phyloP scores from a whole-genome alignment of 2,329 filamentous ascomycete genomes.

The Claviceps capensis region DNA sequence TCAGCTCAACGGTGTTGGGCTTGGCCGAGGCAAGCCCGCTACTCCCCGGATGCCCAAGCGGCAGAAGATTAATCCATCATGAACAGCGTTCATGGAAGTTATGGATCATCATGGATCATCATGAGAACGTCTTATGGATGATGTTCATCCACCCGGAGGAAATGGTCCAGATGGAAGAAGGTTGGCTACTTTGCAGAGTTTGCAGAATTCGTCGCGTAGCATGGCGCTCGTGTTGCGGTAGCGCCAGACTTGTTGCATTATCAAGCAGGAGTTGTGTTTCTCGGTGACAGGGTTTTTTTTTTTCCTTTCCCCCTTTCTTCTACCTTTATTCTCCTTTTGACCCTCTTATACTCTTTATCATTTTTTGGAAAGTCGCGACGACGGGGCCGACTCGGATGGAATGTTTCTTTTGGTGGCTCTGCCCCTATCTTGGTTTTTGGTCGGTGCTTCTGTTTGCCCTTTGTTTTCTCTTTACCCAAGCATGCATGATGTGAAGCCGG shows the following conservation, averaged over 20 bases:
- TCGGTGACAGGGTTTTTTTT: slow-evolving; percentile 3
- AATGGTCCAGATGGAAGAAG: too few species aligned
- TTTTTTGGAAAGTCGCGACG: slow-evolving; percentile 7
- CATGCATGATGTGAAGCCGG: neutral
- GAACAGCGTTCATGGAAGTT: slow-evolving; percentile 4
- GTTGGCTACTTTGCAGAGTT: too few species aligned
- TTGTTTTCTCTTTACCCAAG: neutral
- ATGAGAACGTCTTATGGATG: too few species aligned
- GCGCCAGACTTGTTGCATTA: too few species aligned
- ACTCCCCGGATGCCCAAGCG: slow-evolving; percentile 45
- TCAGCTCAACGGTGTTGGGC: slow-evolving; percentile 37
- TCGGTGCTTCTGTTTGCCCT: slow-evolving; percentile 6
- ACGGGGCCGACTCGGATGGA: neutral
- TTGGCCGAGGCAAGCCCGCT: slow-evolving; percentile 36
- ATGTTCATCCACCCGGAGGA: too few species aligned
- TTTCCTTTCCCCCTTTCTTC: slow-evolving; percentile 8
- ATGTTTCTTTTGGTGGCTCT: neutral
- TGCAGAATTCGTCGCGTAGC: slow-evolving; percentile 18
- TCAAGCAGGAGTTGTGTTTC: neutral
- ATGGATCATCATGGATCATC: too few species aligned
- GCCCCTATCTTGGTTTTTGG: neutral
- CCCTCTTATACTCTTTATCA: neutral
- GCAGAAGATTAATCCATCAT: slow-evolving; percentile 31
- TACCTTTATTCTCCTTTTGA: neutral
- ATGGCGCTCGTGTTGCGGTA: slow-evolving; percentile 12